Base-by-base conservation (phyloP, 345 rosid genomes). In the Tarenaya hassleriana region DNA sequence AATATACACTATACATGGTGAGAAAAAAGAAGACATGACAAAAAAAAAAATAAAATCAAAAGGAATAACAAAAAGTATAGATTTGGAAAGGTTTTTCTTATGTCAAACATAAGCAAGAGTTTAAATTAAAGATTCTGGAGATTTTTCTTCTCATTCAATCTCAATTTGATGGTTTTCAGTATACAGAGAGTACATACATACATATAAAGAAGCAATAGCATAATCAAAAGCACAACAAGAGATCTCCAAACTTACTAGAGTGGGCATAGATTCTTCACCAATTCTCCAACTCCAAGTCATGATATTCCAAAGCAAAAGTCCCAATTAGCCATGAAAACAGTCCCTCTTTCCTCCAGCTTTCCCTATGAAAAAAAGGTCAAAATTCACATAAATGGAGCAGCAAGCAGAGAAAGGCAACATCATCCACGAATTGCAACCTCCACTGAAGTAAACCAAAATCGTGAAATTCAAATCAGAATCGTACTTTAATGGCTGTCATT, bases 281-380 rank as follows among this genome's bases (percentile, higher is more conserved):
- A 14, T 20, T 19, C 52, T 35, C 44, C 45, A 45, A 56, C 27
- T 35, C 34, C 45, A 45, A 56, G 16, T 44, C 41, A 42, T 12
- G 3, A 13, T 10, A 33, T 15, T 37, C 24, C 37, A 57, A 24
- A 57, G 34, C 14, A 12, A 18, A 16, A 34, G 10, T 44, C 33
- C 27, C 10, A 55, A 17, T 11, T 17, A 31, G 6, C 43, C 42
- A 56, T 10, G 43, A 20, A 56, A 45, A 1, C 18, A 20, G 20
- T 14, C 41, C 16, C 18, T 7, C 49, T 7, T n/a, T 7, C 61
- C 33, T 44, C 21, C 34, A 44, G 34, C 42, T n/a, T 34, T 37
- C 1, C 52, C 15, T 57, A 9, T 16, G 5, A 37, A 44, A 46
- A 1, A 8, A 34, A 34, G 27, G 19, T 35, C 35, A 33, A 11